A percentile compares a stretch with the other conserved stretches of the same genome.
Conservation (phyloP, 805 yeast genomes). For the Saccharomycodes ludwigii region DNA sequence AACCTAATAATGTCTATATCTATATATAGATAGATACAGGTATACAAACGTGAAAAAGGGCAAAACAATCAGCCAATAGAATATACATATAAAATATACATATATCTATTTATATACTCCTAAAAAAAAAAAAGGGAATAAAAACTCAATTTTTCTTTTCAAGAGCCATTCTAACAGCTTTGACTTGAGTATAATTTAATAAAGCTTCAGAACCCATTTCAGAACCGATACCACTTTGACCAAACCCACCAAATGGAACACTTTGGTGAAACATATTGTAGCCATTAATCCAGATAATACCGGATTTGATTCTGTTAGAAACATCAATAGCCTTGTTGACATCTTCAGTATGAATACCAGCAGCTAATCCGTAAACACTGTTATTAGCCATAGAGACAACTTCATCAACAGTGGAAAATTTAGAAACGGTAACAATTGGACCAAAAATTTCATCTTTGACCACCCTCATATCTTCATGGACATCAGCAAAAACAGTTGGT, state of each 20-base stretch:
- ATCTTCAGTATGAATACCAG: conserved; percentile 71
- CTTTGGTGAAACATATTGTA: conserved; percentile 76
- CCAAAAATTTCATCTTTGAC: conserved; percentile 89
- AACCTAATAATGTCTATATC: no score
- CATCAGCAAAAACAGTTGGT: conserved; percentile 85
- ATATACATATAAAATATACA: no score
- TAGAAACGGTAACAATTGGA: conserved; percentile 69
- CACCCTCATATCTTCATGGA: conserved; percentile 57
- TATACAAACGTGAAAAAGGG: no score
- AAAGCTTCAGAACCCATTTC: conserved; percentile 85
- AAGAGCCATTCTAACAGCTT: conserved; percentile 73
- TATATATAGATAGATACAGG: no score
- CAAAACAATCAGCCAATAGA: no score
- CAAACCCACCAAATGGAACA: conserved; percentile 89
- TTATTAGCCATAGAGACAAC: conserved; percentile 64
- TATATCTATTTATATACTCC: no score
- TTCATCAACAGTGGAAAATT: conserved; percentile 63
- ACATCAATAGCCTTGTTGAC: conserved; percentile 54
- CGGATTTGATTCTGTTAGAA: conserved; percentile 57
- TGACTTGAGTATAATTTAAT: conserved; percentile 68
- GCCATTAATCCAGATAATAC: conserved; percentile 76
- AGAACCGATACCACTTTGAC: conserved; percentile 80
- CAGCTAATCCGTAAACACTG: conserved; percentile 75
- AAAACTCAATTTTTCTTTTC: no score
- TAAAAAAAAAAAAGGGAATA: no score